Percentiles rank a stretch among this genome's conserved stretches.
Evolutionary conservation across 1,139 yeast species (phyloP).

Genomic region (Spathaspora sp.): DNA sequence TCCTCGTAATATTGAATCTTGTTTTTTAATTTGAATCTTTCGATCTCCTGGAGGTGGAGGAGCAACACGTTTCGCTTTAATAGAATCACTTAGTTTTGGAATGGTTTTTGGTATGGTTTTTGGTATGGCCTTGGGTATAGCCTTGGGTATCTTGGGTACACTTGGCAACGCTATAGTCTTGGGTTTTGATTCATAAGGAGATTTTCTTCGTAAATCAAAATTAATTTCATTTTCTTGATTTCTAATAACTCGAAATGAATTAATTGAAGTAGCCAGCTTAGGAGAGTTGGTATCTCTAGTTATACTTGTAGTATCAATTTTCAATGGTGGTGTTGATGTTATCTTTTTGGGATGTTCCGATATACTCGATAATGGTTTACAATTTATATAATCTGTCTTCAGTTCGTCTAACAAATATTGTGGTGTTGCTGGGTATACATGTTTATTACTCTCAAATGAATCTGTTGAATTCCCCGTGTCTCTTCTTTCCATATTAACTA

Average conservation of each 20-base stretch:
- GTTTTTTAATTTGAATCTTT: conserved; percentile 14
- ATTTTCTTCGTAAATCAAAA: conserved; percentile 75
- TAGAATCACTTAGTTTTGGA: conserved; percentile 4
- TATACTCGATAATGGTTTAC: not conserved
- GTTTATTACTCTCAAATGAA: conserved; percentile 22
- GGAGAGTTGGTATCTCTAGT: conserved; percentile 11
- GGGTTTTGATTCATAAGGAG: conserved; percentile 61
- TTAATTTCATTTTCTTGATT: conserved; percentile 60
- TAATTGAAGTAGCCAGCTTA: conserved; percentile 13
- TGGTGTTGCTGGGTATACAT: conserved; percentile 59
- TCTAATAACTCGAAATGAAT: conserved; percentile 65
- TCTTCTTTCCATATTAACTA: conserved; percentile 16
- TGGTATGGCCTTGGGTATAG: not conserved
- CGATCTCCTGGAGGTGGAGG: conserved; percentile 63
- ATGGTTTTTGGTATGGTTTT: not conserved
- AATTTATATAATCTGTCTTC: not conserved
- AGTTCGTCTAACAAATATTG: conserved; percentile 50
- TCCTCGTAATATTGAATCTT: conserved; percentile 17
- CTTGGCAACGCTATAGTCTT: conserved; percentile 31
- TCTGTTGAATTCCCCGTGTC: not conserved
- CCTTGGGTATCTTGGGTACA: too few species aligned
- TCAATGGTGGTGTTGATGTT: conserved; percentile 24
- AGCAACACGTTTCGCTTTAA: conserved; percentile 69
- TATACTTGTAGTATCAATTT: conserved; percentile 25
- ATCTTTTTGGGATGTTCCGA: conserved; percentile 5